A percentile compares a stretch with the other conserved stretches of the same genome.
These are phyloP conservation scores for Telopea speciosissima DNA, from an alignment of 177 flowering plant species.

Conservation along the genomic window DNA sequence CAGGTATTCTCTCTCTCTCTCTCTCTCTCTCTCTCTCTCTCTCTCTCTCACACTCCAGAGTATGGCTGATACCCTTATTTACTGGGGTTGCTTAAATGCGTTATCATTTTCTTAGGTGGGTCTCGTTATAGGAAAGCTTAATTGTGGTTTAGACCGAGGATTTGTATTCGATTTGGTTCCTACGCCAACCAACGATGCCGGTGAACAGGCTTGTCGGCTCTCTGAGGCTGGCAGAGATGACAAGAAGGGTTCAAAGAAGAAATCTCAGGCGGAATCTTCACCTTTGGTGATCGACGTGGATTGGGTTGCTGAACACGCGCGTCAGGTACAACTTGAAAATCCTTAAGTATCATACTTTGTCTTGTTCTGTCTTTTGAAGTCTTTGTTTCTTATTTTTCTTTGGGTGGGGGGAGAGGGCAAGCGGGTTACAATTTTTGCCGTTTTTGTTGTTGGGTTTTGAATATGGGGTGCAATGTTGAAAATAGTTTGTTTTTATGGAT, in stretches of 20 bases:
- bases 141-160: slow-evolving; percentile 52
- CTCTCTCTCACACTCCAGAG: neutral
- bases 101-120: slow-evolving; percentile 51
- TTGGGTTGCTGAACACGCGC: slow-evolving; percentile 91
- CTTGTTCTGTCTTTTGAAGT: too few relatives aligned
- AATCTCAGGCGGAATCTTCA: slow-evolving; percentile 39
- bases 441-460: too few relatives aligned
- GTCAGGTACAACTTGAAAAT: slow-evolving; percentile 47
- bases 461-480: too few relatives aligned
- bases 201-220: slow-evolving; percentile 59
- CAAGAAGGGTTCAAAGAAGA: slow-evolving; percentile 49
- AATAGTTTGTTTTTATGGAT: too few relatives aligned
- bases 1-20: slow-evolving; percentile 33
- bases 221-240: slow-evolving; percentile 31
- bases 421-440: too few relatives aligned
- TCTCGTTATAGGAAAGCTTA: slow-evolving; percentile 74
- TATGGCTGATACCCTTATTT: neutral
- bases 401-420: too few relatives aligned
- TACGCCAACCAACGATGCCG: slow-evolving; percentile 75
- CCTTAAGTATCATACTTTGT: neutral
- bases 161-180: slow-evolving; percentile 72
- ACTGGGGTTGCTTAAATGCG: neutral
- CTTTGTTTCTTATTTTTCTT: too few relatives aligned
- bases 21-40: neutral
- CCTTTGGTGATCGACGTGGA: slow-evolving; percentile 59